Conservation (phyloP, 2,329 filamentous ascomycete species). For the Polychaeton citri region DNA sequence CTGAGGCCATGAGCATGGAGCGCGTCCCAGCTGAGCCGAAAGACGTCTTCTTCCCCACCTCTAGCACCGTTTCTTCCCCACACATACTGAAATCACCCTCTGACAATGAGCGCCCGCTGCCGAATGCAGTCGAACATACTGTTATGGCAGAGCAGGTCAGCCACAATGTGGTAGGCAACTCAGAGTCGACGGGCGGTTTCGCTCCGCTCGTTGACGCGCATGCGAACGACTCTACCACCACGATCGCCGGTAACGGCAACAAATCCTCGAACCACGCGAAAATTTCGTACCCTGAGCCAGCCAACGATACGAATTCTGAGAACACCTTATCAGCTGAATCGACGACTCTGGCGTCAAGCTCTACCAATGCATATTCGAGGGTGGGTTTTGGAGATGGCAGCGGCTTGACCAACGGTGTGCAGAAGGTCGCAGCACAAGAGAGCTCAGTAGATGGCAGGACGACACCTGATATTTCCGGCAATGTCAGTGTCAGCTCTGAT, state of each 20-base stretch:
- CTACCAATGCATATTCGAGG: constrained; percentile 15
- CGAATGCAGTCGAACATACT: constrained; percentile 25
- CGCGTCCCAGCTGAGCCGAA: no score
- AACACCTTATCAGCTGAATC: constrained; percentile 2
- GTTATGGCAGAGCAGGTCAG: constrained; percentile 60
- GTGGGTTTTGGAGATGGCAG: constrained; percentile 4
- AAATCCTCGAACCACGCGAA: constrained; percentile 29
- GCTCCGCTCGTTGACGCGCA: constrained; percentile 50
- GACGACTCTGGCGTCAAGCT: constrained; percentile 17
- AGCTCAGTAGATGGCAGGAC: constrained; percentile 44
- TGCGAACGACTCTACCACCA: constrained; percentile 42
- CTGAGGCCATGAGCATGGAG: no score
- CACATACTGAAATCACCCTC: no score
- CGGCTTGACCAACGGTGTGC: neutral
- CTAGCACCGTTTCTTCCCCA: no score
- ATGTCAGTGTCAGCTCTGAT: constrained; percentile 62
- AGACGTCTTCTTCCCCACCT: no score
- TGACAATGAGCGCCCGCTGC: no score
- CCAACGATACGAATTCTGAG: constrained; percentile 4
- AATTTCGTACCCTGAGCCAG: constrained; percentile 10
- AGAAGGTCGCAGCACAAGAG: constrained; percentile 13
- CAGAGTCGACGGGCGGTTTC: constrained; percentile 51
- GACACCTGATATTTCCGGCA: constrained; percentile 51
- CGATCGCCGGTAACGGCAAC: constrained; percentile 38
- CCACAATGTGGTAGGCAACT: constrained; percentile 61